Evolutionary conservation across 2,329 filamentous ascomycete species (phyloP), one percentile per base, ranked within the genome.

Genomic region (Acephala macrosclerotiorum): DNA sequence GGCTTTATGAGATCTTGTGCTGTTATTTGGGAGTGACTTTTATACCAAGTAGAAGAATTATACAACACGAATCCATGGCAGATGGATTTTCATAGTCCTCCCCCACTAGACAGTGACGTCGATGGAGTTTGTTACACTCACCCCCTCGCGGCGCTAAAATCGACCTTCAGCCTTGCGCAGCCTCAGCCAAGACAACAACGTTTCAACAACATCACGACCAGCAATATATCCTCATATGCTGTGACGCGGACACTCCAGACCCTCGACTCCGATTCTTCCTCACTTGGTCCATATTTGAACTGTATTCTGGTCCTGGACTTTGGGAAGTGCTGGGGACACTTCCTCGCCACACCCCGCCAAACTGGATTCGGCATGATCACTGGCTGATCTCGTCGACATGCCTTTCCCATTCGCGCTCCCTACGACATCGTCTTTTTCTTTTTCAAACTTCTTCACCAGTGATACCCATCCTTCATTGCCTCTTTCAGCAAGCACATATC

Each of bases 381-480:
- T 18, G 9, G 25, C 33, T 53, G 9, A 53, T 53, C 25, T 29
- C 25, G 25, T 22, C 45, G 29, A 51, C 20, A 98, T 98, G 96
- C 94, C 95, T 36, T 98, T 92, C 76, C 91, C 92, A 14, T 97
- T 97, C 75, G 81, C 87, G 12, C 87, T 98, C 36, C 94, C 96
- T 1, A 98, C 95, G 0, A 97, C 95, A 5, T 97, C 94, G 38
- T 87, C 91, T 61, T 90, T 97, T 75, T 90, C 92, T 60, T 95
- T 97, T 76, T 91, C 92, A 25, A 84, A 90, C 42, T 91, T 84
- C 78, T 90, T 97, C 79, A 86, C 81, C 73, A 95, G 91, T 74
- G 87, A 89, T 70, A 93, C 93, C 2, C 95, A 98, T 79, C 95
- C 96, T 3, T 97, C 95, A 0, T 85, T 99, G 49, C 93, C 94